These are phyloP conservation scores for Bimuria novae-zelandiae DNA, from an alignment of 2,329 filamentous ascomycete genomes.

Conservation along the genomic window DNA sequence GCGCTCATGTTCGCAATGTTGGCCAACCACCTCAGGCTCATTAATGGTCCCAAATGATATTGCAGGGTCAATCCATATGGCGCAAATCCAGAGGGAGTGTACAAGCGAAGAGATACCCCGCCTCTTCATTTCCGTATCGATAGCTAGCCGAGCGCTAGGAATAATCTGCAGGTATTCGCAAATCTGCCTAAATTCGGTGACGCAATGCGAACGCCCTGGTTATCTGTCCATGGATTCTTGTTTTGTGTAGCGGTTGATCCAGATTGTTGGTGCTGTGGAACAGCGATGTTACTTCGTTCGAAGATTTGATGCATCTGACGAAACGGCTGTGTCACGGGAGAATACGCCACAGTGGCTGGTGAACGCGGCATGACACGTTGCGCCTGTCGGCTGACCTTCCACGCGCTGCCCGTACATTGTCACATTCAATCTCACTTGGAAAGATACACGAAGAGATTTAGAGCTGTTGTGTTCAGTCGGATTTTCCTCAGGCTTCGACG, in stretches of 20 bases:
- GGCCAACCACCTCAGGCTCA: slow-evolving; percentile 25
- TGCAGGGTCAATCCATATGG: background rate
- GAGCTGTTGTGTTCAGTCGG: background rate
- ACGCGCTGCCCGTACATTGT: background rate
- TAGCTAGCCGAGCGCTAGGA: slow-evolving; percentile 3
- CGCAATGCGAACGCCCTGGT: background rate
- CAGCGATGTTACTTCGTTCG: background rate
- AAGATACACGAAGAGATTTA: background rate
- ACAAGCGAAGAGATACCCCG: background rate
- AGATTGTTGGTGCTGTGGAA: background rate
- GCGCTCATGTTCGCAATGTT: slow-evolving; percentile 33
- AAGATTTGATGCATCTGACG: background rate
- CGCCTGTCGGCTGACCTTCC: background rate
- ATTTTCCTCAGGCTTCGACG: background rate
- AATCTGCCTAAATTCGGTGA: background rate
- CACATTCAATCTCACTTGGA: background rate
- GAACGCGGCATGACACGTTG: slow-evolving; percentile 1
- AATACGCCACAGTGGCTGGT: slow-evolving; percentile 6
- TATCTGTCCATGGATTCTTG: background rate
- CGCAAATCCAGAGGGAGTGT: background rate
- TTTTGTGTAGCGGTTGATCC: background rate
- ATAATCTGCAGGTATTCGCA: background rate
- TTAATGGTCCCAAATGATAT: slow-evolving; percentile 29
- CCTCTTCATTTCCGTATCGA: slow-evolving; percentile 6
- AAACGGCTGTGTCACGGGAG: slow-evolving; percentile 1